phyloP scores from a whole-genome alignment of 768 basidiomycete genomes.

The Phaffia australis region DNA sequence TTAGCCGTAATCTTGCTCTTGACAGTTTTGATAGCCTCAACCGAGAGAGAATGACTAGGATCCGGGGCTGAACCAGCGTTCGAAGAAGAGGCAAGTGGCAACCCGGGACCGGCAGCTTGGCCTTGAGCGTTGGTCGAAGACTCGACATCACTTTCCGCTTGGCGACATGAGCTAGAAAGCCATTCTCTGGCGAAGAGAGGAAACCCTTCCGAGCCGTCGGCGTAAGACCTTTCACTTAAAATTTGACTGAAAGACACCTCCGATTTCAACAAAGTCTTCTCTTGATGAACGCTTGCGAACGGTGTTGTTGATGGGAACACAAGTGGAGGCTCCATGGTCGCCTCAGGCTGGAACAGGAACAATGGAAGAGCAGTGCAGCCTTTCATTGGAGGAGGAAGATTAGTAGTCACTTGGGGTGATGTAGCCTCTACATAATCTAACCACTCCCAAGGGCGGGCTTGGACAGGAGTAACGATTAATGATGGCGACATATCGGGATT shows the following conservation, averaged over 20 bases:
- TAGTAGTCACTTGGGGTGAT: constrained; percentile 4
- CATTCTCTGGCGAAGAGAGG: constrained; percentile 17
- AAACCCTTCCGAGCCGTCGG: constrained; percentile 19
- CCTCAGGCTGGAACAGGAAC: constrained; percentile 15
- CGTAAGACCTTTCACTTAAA: constrained; percentile 15
- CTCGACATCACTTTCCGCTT: not conserved
- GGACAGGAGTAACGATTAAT: not conserved
- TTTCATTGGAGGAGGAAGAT: not conserved
- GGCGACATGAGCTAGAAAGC: not conserved
- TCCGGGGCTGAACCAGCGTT: not conserved
- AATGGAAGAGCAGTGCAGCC: constrained; percentile 8
- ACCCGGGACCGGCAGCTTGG: not conserved
- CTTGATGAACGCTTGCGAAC: not conserved
- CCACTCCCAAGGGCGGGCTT: constrained; percentile 21
- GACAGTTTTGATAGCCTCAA: not conserved
- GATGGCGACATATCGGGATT: not conserved
- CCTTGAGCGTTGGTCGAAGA: not conserved
- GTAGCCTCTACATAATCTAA: constrained; percentile 18
- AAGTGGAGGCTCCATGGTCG: constrained; percentile 9
- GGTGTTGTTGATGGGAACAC: not conserved
- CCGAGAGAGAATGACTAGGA: not conserved
- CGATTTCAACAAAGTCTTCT: not conserved
- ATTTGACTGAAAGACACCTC: constrained; percentile 4
- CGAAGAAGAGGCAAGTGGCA: not conserved
- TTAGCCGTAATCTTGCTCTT: not conserved